Evolutionary conservation across 768 basidiomycete species (phyloP), one percentile per base, ranked within the genome.

Genomic region (Suillus brevipes): DNA sequence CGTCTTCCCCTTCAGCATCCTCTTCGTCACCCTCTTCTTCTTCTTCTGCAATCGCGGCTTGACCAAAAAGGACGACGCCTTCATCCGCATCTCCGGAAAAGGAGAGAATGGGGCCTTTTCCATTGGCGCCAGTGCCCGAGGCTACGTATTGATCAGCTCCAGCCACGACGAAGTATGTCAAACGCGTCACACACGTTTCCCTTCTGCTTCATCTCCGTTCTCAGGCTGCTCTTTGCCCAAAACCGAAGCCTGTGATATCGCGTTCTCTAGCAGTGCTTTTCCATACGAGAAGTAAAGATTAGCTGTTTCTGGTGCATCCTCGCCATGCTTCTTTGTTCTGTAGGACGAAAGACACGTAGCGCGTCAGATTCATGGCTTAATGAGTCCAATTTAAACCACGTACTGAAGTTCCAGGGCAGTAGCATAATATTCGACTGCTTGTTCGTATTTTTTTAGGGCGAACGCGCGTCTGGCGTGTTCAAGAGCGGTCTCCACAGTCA

Each of bases 271-370:
- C 49, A 99, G 78, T 5, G 97, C 95, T 75, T 91, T 95, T 16
- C 97, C 97, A 72, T 99, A 99, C 4, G 86, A 83, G 65, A 97
- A 90, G 66, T 98, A 92, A 25, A 97, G 74, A 71, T 98, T 94
- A 9, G 95, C 97, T 61, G 85, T 89, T 72, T 92, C 89, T 0
- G 91, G 89, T 28, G 90, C 87, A 71, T 94, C 84, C 58, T 99
- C 95, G 43, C 88, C 92, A 65, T 88, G 80, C 70, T 87, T 82
- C 71, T 85, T 79, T 31, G 92, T 91, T 67, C 94, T 96, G 66
- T 31, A 6, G 34, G 25, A n/a, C 6, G 28, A 13, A 10, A 61
- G 25, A 37, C 37, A n/a, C 6, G 60, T 65, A 42, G 60, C 62
- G 69, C 69, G 72, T 71, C 65, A 70, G 55, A 40, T 23, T 12